phyloP scores from a whole-genome alignment of 192 early-diverging fungal species.

The Backusella australiensis region DNA sequence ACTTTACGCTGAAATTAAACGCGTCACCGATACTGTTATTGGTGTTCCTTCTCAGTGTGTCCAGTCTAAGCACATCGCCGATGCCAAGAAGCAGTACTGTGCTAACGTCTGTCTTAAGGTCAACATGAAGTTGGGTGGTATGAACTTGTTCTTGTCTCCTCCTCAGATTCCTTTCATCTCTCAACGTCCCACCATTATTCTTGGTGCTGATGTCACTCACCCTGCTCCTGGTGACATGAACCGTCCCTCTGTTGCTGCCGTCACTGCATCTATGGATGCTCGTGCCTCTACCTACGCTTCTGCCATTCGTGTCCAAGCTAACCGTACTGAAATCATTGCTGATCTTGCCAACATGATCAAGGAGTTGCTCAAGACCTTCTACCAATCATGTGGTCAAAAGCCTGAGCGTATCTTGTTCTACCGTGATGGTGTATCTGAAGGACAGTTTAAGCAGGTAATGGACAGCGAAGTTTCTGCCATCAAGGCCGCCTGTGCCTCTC shows the following conservation, averaged over 20 bases:
- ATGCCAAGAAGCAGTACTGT: conserved; percentile 85
- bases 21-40: conserved; percentile 83
- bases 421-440: conserved; percentile 91
- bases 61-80: conserved; percentile 73
- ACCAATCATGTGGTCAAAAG: conserved; percentile 65
- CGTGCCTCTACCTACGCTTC: conserved; percentile 62
- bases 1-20: conserved; percentile 84
- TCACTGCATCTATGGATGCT: conserved; percentile 67
- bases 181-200: conserved; percentile 71
- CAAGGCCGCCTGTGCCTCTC: conserved; percentile 49
- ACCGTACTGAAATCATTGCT: conserved; percentile 68
- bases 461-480: conserved; percentile 60
- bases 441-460: conserved; percentile 76
- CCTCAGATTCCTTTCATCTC: conserved; percentile 69
- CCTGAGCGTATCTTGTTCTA: conserved; percentile 82
- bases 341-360: conserved; percentile 62
- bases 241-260: conserved; percentile 75
- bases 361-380: conserved; percentile 65
- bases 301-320: conserved; percentile 61
- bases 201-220: conserved; percentile 92
- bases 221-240: conserved; percentile 63
- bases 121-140: conserved; percentile 91
- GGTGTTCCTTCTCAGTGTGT: conserved; percentile 91
- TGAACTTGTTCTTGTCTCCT: conserved; percentile 68
- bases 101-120: conserved; percentile 94